Evolutionary conservation across 2,329 filamentous ascomycete genomes (phyloP), one percentile per base, ranked within the genome.

Genomic region (Cercospora berteroae): DNA sequence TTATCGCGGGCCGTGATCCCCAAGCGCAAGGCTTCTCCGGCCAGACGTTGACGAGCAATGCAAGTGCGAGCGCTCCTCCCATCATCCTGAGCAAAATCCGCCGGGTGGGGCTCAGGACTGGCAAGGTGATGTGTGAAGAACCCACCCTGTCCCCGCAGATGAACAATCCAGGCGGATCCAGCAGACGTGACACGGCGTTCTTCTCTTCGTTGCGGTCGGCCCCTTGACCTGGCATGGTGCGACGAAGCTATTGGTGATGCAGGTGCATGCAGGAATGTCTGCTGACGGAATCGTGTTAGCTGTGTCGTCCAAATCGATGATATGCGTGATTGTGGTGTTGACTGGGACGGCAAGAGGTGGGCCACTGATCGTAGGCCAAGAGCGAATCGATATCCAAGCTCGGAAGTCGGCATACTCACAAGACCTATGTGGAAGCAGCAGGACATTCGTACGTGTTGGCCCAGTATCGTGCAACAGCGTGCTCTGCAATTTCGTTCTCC

Each of bases 381-480:
- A 31, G 61, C 23, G 48, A 23, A 39, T 63, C 61, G 31, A 57
- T 42, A 50, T 63, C 20, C 61, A 44, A 55, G 48, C 29, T 25
- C 61, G 61, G 61, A 63, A 63, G 48, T 63, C 61, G 61, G 61
- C 61, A 63, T 56, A 57, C 61, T 42, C 48, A 63, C 61, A 39
- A 33, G 52, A 39, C 36, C 42, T 56, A 68, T 55, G 64, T 65
- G 48, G 67, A 60, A 16, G 59, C 23, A 29, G 64, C 29, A 48
- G 67, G 63, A 27, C 63, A 29, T 56, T 70, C 67, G 63, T 67
- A 71, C 20, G 71, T 72, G 58, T 81, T 78, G 71, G 86, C 80
- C 86, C 86, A 88, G 75, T 85, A 88, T 13, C 86, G 83, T 69
- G 81, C 83, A 61, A 87, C 83, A 10, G 85, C 85, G 61, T 79